These are phyloP conservation scores for Tricladium varicosporioides DNA, from an alignment of 2,329 filamentous ascomycete species.

Conservation along the genomic window DNA sequence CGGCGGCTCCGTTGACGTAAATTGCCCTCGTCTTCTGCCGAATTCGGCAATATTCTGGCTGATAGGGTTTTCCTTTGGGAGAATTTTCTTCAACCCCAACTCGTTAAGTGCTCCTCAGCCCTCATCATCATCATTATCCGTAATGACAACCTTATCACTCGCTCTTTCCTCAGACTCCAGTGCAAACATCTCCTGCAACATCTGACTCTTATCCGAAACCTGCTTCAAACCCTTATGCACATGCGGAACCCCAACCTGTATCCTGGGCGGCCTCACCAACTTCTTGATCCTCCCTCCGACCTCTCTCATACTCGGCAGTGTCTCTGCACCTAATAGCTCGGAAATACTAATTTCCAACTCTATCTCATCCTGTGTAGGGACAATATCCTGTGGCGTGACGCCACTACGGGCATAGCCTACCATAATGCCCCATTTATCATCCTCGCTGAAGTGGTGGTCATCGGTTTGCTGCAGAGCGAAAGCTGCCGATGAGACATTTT, in stretches of 20 bases:
- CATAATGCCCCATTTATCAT: conserved; percentile 14
- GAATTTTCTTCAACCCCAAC: too few species aligned
- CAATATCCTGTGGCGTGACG: background rate
- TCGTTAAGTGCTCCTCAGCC: background rate
- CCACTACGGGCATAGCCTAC: conserved; percentile 9
- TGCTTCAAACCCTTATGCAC: background rate
- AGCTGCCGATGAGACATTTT: background rate
- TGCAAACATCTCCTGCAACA: conserved; percentile 12
- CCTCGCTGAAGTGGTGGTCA: conserved; percentile 8
- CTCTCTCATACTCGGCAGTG: background rate
- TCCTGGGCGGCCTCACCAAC: background rate
- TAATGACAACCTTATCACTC: conserved; percentile 5
- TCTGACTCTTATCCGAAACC: conserved; percentile 7
- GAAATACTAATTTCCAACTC: conserved; percentile 10
- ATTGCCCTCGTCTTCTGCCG: too few species aligned
- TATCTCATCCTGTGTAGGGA: conserved; percentile 7
- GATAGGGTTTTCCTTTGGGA: too few species aligned
- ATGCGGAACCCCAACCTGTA: too few species aligned
- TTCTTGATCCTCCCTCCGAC: background rate
- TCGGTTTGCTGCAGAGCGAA: conserved; percentile 6
- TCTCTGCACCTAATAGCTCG: conserved; percentile 2
- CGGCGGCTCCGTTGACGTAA: too few species aligned
- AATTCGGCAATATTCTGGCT: too few species aligned
- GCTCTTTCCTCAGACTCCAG: background rate
- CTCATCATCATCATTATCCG: conserved; percentile 1